phyloP scores from a whole-genome alignment of 108 stramenopile species.

The Aureococcus anophagefferens region DNA sequence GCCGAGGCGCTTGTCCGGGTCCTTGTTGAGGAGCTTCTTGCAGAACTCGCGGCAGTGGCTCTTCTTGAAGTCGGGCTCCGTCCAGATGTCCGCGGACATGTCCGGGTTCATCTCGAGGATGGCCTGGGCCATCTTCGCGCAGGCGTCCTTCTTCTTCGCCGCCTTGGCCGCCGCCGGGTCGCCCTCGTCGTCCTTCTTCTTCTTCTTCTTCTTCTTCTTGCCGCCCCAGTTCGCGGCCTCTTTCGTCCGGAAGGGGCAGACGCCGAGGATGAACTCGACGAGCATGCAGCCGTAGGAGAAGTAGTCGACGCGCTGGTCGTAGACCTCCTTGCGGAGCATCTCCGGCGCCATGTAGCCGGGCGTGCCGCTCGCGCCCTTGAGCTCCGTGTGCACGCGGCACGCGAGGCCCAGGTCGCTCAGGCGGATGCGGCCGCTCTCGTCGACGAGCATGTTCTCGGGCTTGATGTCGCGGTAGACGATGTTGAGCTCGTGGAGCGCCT shows the following conservation, averaged over 20 bases:
- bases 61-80: constrained; percentile 55
- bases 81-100: neutral
- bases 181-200: constrained; percentile 22
- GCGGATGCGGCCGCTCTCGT: constrained; percentile 72
- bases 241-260: constrained; percentile 82
- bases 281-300: constrained; percentile 86
- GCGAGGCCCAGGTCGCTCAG: constrained; percentile 83
- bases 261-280: constrained; percentile 81
- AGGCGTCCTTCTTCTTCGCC: too few species aligned
- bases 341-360: constrained; percentile 92
- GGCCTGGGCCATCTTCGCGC: constrained; percentile 24
- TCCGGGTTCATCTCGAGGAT: constrained; percentile 64
- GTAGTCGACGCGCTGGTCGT: constrained; percentile 82
- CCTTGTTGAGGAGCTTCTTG: constrained; percentile 58
- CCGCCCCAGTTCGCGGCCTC: constrained; percentile 71
- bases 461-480: constrained; percentile 89
- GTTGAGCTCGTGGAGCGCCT: constrained; percentile 69
- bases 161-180: too few species aligned
- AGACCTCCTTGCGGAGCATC: constrained; percentile 75
- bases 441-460: constrained; percentile 86
- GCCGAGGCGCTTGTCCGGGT: constrained; percentile 67
- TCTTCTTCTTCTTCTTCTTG: constrained; percentile 55
- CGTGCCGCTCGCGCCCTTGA: constrained; percentile 74
- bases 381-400: constrained; percentile 63
- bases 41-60: constrained; percentile 72